A percentile compares a stretch with the other conserved stretches of the same genome.
Evolutionary conservation across 495 filamentous ascomycete species (phyloP).

Genomic region (Echria macrotheca): DNA sequence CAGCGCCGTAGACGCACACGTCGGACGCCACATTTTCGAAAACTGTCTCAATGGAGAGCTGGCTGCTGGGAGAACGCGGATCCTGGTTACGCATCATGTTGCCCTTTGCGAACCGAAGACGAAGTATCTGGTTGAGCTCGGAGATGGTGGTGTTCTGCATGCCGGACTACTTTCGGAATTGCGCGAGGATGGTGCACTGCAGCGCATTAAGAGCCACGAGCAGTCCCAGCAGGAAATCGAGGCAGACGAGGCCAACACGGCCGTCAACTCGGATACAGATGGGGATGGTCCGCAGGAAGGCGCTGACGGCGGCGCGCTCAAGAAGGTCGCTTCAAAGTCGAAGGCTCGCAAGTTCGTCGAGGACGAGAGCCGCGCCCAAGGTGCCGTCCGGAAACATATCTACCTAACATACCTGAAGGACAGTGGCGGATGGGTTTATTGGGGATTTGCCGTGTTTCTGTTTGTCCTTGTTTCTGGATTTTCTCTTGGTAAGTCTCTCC

Average conservation of each 20-base stretch:
- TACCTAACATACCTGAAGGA: slow-evolving; percentile 61
- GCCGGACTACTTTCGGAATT: slow-evolving; percentile 56
- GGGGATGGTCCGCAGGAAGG: slow-evolving; percentile 21
- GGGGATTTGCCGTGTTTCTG: slow-evolving; percentile 48
- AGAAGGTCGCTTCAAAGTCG: slow-evolving; percentile 39
- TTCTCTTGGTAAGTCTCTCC: slow-evolving; percentile 40
- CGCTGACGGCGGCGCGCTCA: slow-evolving; percentile 30
- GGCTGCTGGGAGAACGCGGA: slow-evolving; percentile 62
- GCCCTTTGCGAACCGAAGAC: slow-evolving; percentile 62
- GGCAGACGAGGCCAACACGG: slow-evolving; percentile 39
- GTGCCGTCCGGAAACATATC: slow-evolving; percentile 55
- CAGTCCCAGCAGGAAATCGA: slow-evolving; percentile 39
- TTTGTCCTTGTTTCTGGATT: slow-evolving; percentile 49
- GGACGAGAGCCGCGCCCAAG: slow-evolving; percentile 64
- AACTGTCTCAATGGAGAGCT: slow-evolving; percentile 66
- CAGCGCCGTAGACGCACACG: slow-evolving; percentile 67
- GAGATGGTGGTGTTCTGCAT: slow-evolving; percentile 58
- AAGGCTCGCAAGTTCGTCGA: slow-evolving; percentile 61
- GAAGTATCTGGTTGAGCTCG: slow-evolving; percentile 64
- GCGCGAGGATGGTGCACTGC: slow-evolving; percentile 48
- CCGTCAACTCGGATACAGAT: slow-evolving; percentile 40
- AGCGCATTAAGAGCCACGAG: slow-evolving; percentile 55
- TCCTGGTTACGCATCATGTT: slow-evolving; percentile 81
- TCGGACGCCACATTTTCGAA: slow-evolving; percentile 72
- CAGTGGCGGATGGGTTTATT: slow-evolving; percentile 60